Base-by-base conservation (phyloP, 2,329 filamentous ascomycete genomes). In the Stachybotrys elegans region DNA sequence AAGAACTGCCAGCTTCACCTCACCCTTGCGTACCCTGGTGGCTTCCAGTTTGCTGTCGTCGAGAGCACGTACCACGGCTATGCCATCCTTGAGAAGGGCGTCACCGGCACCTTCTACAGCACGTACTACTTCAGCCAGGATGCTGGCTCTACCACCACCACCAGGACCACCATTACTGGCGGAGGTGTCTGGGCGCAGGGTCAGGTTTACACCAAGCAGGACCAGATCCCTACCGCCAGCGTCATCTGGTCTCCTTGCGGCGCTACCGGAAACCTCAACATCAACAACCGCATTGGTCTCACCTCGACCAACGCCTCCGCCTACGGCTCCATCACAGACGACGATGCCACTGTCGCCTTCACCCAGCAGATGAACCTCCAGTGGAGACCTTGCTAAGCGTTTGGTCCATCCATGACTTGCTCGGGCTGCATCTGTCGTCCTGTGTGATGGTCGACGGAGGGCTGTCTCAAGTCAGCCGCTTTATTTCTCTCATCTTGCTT, bases 41-140 rank as follows among this genome's bases (percentile, higher is more conserved):
- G 38, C 11, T 40, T 40, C 38, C 38, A 40, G 38, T 40, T 40
- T 23, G 38, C 38, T n/a, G 22, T 40, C 11, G 38, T 40, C 5
- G 38, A 40, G 38, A 40, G 38, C 38, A 40, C 38, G 21, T 40
- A 40, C 38, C 38, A 40, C 38, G 38, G 38, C 22, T 40, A 40
- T n/a, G 38, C 38, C 13, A 25, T 40, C 22, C 38, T 40, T 5
- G 38, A 40, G 38, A 25, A 29, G 22, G 38, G 38, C 38, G 22
- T 40, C 20, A 40, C 21, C 13, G 38, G 38, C 22, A 25, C 9
- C 38, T 40, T 40, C 38, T 40, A 16, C 38, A 40, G 38, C 38
- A 40, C 38, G 13, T 40, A 40, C 38, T 40, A 40, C 38, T 40
- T 40, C 38, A 40, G 38, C 38, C 38, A 40, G 38, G 38, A 40